Percentiles rank a stretch among this genome's conserved stretches.
Evolutionary conservation across 495 filamentous ascomycete genomes (phyloP).

Genomic region (Oidiodendron maius): DNA sequence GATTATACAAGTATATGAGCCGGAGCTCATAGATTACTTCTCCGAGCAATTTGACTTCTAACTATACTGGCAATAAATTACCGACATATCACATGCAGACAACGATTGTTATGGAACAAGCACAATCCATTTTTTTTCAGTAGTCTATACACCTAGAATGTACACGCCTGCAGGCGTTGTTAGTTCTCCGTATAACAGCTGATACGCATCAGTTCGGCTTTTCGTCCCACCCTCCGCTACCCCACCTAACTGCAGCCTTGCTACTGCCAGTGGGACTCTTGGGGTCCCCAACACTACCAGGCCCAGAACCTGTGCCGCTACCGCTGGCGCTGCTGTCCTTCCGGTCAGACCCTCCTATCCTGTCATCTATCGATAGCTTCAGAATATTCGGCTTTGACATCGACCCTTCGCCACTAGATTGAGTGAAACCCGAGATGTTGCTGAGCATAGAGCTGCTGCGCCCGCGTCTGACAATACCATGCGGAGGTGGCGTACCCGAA

Average conservation of each 20-base stretch:
- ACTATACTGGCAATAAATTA: too few species aligned
- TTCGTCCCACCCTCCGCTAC: neutral
- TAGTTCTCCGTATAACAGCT: neutral
- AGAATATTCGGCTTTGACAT: neutral
- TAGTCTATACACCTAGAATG: neutral
- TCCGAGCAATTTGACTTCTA: too few species aligned
- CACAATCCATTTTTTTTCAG: neutral
- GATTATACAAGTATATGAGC: too few species aligned
- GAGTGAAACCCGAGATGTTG: constrained; percentile 59
- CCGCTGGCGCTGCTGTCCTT: constrained; percentile 14
- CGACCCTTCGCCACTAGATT: constrained; percentile 39
- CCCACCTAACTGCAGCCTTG: constrained; percentile 4
- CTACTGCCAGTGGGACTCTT: constrained; percentile 19
- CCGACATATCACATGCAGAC: too few species aligned
- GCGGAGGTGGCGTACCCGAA: neutral
- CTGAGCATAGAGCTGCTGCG: constrained; percentile 60
- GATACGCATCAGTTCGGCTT: neutral
- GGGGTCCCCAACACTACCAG: constrained; percentile 20
- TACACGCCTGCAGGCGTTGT: neutral
- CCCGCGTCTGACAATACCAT: constrained; percentile 35
- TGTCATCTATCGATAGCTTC: neutral
- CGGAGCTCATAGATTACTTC: too few species aligned
- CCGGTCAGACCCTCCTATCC: constrained; percentile 13
- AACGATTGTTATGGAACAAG: neutral
- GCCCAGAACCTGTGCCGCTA: constrained; percentile 4